phyloP scores from a whole-genome alignment of 768 basidiomycete species.

The Cyathus striatus region DNA sequence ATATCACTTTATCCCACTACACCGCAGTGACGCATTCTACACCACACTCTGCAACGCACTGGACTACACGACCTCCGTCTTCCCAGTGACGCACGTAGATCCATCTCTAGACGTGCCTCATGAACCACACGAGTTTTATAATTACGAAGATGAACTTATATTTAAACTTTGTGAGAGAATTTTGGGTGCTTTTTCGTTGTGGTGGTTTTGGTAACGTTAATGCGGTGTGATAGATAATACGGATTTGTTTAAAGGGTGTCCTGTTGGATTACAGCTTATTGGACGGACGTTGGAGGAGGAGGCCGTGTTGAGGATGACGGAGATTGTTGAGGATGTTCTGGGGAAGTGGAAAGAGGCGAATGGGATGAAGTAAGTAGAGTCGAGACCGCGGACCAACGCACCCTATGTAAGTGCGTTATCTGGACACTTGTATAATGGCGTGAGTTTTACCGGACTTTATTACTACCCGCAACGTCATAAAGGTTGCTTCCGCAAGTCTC shows the following conservation, averaged over 20 bases:
- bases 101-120: conserved; percentile 42
- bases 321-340: conserved; percentile 54
- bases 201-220: too few relatives aligned
- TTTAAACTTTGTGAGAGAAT: conserved; percentile 52
- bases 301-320: conserved; percentile 62
- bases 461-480: too few relatives aligned
- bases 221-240: conserved; percentile 52
- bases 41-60: conserved; percentile 62
- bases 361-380: too few relatives aligned
- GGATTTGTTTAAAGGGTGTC: conserved; percentile 44
- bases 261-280: conserved; percentile 62
- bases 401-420: too few relatives aligned
- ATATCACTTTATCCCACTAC: too few relatives aligned
- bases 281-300: conserved; percentile 70
- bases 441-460: too few relatives aligned
- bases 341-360: conserved; percentile 19
- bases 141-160: conserved; percentile 43
- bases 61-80: conserved; percentile 53
- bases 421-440: too few relatives aligned
- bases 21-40: conserved; percentile 43
- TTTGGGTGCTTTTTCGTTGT: too few relatives aligned
- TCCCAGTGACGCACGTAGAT: conserved; percentile 66
- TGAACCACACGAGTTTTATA: conserved; percentile 45
- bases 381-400: too few relatives aligned
- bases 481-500: too few relatives aligned